phyloP scores from a whole-genome alignment of 768 basidiomycete species.

The Podaxis sp. region DNA sequence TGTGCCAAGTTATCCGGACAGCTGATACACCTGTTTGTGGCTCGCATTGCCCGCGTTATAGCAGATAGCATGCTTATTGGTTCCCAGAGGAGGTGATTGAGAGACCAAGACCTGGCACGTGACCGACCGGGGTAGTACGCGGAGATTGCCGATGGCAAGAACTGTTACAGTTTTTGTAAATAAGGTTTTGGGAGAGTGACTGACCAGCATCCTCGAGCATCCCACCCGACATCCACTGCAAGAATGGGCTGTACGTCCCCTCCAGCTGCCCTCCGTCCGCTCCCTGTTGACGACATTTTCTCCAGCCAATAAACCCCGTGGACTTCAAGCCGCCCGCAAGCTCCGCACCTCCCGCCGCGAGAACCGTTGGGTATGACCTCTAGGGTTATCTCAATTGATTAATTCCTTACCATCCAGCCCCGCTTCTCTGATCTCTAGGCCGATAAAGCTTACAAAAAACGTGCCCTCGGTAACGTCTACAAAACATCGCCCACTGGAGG shows the following conservation, averaged over 20 bases:
- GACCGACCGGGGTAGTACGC: conserved; percentile 10
- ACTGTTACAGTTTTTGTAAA: conserved; percentile 42
- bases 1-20: neutral
- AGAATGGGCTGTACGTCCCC: conserved; percentile 83
- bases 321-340: conserved; percentile 98
- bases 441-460: conserved; percentile 99
- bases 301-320: conserved; percentile 97
- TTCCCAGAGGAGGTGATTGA: neutral
- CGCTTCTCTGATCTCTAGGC: conserved; percentile 51
- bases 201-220: conserved; percentile 18
- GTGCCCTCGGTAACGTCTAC: conserved; percentile 98
- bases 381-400: neutral
- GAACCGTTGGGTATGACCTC: conserved; percentile 87
- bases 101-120: neutral
- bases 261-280: conserved; percentile 15
- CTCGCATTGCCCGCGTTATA: no score
- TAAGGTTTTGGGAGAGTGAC: conserved; percentile 41
- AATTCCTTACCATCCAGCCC: conserved; percentile 15
- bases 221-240: conserved; percentile 29
- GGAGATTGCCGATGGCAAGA: conserved; percentile 27
- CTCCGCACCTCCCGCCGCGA: conserved; percentile 90
- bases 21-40: neutral
- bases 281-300: conserved; percentile 18
- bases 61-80: no score
- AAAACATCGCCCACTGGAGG: conserved; percentile 99